Percentiles rank a stretch among this genome's conserved stretches.
phyloP scores from a whole-genome alignment of 352 stramenopile species.

The Peronospora belbahrii region DNA sequence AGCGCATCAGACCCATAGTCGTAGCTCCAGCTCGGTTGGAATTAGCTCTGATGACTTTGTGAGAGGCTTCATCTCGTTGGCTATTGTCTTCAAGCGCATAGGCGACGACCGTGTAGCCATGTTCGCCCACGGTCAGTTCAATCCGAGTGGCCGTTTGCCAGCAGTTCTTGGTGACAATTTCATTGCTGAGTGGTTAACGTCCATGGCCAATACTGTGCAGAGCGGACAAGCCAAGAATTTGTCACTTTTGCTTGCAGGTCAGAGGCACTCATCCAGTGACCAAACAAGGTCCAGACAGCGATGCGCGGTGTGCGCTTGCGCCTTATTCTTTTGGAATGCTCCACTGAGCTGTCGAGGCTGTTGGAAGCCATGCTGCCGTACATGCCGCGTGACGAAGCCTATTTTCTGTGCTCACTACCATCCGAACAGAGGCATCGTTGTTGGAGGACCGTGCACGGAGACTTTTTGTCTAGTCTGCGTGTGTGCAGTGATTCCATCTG shows the following conservation, averaged over 20 bases:
- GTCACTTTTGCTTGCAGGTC: conserved; percentile 42
- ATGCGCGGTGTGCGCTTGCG: conserved; percentile 50
- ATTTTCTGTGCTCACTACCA: conserved; percentile 74
- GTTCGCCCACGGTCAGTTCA: conserved; percentile 62
- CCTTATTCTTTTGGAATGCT: conserved; percentile 59
- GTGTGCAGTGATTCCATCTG: conserved; percentile 52
- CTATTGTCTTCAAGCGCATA: conserved; percentile 50
- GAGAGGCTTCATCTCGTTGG: conserved; percentile 55
- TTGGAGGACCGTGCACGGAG: conserved; percentile 47
- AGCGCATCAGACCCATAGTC: conserved; percentile 6
- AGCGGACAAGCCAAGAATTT: conserved; percentile 73
- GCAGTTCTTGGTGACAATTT: conserved; percentile 44
- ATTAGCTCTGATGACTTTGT: conserved; percentile 30
- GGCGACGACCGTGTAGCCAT: conserved; percentile 55
- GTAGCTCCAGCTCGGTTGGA: conserved; percentile 12
- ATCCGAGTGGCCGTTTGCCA: conserved; percentile 45
- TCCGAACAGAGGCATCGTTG: conserved; percentile 15
- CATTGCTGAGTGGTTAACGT: conserved; percentile 52
- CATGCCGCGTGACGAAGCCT: conserved; percentile 55
- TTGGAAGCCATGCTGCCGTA: conserved; percentile 57
- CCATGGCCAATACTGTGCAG: conserved; percentile 51
- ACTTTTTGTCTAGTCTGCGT: conserved; percentile 72
- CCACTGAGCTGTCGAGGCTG: conserved; percentile 54
- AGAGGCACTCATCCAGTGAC: conserved; percentile 4
- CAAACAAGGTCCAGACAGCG: conserved; percentile 9